Percentiles rank a stretch among this genome's conserved stretches.
Evolutionary conservation across 768 basidiomycete genomes (phyloP).

Genomic region (Crepidotus variabilis): DNA sequence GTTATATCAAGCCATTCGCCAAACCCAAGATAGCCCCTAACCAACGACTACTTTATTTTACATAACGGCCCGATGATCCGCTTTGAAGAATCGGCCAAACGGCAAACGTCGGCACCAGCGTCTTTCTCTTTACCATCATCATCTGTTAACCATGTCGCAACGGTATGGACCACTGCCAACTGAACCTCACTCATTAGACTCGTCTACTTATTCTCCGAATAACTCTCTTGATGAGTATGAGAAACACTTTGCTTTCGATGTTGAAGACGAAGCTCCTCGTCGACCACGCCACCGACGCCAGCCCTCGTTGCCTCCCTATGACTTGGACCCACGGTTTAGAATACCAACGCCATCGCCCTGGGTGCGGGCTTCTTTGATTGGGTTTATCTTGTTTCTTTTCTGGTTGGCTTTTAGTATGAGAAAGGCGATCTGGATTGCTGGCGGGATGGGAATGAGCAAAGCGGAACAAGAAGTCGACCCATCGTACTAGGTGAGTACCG

Average conservation of each 20-base stretch:
- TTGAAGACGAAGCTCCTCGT: background rate
- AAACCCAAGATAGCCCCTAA: too few relatives aligned
- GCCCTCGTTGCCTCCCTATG: background rate
- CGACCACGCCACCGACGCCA: background rate
- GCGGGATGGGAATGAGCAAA: slow-evolving; percentile 3
- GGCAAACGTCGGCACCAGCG: background rate
- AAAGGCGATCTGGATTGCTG: slow-evolving; percentile 3
- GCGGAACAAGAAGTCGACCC: slow-evolving; percentile 1
- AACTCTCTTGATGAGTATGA: background rate
- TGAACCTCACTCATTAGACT: background rate
- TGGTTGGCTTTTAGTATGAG: slow-evolving; percentile 6
- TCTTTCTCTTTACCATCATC: background rate
- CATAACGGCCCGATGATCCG: too few relatives aligned
- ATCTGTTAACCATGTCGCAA: background rate
- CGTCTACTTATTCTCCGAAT: background rate
- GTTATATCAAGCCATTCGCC: too few relatives aligned
- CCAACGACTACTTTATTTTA: too few relatives aligned
- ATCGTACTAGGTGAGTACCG: background rate
- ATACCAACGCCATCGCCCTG: slow-evolving; percentile 1
- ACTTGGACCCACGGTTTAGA: slow-evolving; percentile 4
- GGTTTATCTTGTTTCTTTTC: background rate
- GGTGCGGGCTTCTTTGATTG: background rate
- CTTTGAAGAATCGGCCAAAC: too few relatives aligned
- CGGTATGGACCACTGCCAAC: background rate
- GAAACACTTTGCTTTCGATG: background rate